phyloP scores from a whole-genome alignment of 2,329 filamentous ascomycete genomes.

The Diaporthe ampelina region DNA sequence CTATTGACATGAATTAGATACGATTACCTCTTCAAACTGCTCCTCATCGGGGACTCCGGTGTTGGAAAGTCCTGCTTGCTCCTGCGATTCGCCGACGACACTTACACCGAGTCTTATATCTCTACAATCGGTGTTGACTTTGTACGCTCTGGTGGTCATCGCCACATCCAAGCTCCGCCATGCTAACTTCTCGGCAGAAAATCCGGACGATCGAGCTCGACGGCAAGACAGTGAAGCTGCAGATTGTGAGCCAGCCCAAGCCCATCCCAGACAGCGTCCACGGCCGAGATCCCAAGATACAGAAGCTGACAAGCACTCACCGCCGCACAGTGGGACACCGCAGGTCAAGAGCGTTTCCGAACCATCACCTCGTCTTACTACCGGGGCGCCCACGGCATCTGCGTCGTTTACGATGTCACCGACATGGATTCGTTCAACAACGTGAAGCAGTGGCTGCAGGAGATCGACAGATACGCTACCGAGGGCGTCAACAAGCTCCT shows the following conservation, averaged over 20 bases:
- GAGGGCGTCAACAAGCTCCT: constrained; percentile 99
- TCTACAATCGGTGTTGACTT: constrained; percentile 99
- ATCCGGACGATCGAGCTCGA: constrained; percentile 99
- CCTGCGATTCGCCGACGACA: constrained; percentile 97
- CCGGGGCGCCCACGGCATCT: constrained; percentile 98
- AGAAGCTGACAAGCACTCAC: constrained; percentile 48
- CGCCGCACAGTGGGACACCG: constrained; percentile 89
- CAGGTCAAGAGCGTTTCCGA: constrained; percentile 98
- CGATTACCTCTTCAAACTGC: constrained; percentile 99
- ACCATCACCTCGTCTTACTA: constrained; percentile 99
- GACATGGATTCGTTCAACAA: constrained; percentile 99
- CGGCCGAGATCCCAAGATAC: background rate
- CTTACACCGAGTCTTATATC: constrained; percentile 99
- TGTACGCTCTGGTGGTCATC: constrained; percentile 70
- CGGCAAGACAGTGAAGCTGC: constrained; percentile 99
- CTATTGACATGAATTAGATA: constrained; percentile 75
- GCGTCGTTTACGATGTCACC: constrained; percentile 99
- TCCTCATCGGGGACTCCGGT: constrained; percentile 99
- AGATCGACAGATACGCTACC: constrained; percentile 99
- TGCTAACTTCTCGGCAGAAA: constrained; percentile 76
- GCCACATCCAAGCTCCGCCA: background rate
- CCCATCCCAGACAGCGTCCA: background rate
- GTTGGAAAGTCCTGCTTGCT: constrained; percentile 99
- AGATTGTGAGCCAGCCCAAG: constrained; percentile 80
- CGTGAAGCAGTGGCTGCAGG: constrained; percentile 99